Evolutionary conservation across 495 filamentous ascomycete species (phyloP), one percentile per base, ranked within the genome.

Genomic region (Neurospora sp.): DNA sequence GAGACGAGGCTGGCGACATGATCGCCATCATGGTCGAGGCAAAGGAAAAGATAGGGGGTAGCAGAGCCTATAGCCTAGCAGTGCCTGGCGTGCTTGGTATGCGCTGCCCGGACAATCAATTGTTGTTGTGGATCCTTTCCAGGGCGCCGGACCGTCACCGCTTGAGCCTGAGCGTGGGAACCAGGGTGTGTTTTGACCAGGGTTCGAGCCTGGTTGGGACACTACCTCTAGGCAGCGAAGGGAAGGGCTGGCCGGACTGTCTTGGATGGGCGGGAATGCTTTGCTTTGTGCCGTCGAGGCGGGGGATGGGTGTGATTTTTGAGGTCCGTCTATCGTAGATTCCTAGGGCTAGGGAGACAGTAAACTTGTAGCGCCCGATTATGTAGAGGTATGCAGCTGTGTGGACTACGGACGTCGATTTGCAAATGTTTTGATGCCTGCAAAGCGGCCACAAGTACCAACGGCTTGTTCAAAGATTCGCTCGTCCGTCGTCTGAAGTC

Each of bases 1-100:
- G 85, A 77, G 87, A 85, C 73, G 84, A 83, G 76, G 81, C 81
- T 75, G 89, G 83, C 81, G 90, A 86, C 86, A 89, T 88, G 81
- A 86, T 85, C 75, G 86, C 83, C 76, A 86, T 85, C 87, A 88
- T 88, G 78, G 79, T 72, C 69, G 66, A 66, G 54, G 54, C 6
- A 66, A 34, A 66, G 54, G 28, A 66, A 66, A 66, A 66, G 54
- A 66, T 66, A 66, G 54, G 54, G 54, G 54, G 24, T 34, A 66
- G 54, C 54, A 66, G 28, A 66, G 54, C 54, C 54, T 66, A 66
- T 66, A 66, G 54, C 28, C 54, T 34, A 66, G 54, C 54, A 66
- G 54, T 66, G 54, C 15, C 54, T 66, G 28, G 54, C 54, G 28
- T 66, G 54, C 54, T 28, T 66, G 28, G 54, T 19, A 66, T 66